Conservation (phyloP, 257 asterid genomes). For the Oldenlandia corymbosa region DNA sequence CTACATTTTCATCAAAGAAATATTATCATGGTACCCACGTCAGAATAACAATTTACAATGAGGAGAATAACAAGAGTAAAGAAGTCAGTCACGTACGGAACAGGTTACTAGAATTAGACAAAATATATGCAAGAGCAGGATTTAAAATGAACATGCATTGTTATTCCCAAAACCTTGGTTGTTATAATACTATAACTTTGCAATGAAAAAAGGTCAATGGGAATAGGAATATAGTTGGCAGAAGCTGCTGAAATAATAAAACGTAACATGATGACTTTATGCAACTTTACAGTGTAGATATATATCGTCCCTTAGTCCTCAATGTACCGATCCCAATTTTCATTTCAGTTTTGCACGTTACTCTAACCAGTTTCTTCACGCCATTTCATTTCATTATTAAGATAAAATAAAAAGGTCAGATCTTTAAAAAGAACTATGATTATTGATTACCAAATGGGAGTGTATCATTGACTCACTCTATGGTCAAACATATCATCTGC, state of each 20-base stretch:
- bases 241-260: neutral
- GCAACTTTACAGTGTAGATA: neutral
- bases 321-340: neutral
- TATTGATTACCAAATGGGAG: neutral
- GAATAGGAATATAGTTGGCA: neutral
- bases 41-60: no score
- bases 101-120: no score
- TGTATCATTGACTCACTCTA: neutral
- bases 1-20: no score
- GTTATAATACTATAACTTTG: no score
- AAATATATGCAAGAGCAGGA: no score
- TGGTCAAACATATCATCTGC: conserved; percentile 2
- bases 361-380: conserved; percentile 7
- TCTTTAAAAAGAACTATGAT: neutral
- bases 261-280: neutral
- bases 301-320: no score
- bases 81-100: no score
- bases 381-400: neutral
- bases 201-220: no score
- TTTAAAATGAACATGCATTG: no score
- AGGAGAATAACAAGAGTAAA: no score
- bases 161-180: no score
- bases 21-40: no score
- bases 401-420: neutral
- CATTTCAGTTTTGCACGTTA: conserved; percentile 2